Percentiles rank a stretch among this genome's conserved stretches.
Evolutionary conservation across 768 basidiomycete species (phyloP).

Genomic region (Russula sp.): DNA sequence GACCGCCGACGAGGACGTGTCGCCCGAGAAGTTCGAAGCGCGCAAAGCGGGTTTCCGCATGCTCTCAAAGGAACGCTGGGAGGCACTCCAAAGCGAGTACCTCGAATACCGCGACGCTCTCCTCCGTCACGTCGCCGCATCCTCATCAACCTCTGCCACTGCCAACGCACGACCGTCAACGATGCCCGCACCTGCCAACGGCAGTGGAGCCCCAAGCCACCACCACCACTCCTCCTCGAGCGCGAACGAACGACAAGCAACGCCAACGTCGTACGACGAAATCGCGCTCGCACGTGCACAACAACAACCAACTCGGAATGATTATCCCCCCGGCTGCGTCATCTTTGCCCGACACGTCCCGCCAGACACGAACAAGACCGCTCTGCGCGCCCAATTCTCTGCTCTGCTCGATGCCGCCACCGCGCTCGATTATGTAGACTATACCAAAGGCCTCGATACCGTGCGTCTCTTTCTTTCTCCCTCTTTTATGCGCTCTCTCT

Average conservation of each 20-base stretch:
- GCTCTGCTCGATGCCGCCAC: constrained; percentile 36
- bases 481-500: too few relatives aligned
- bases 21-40: constrained; percentile 35
- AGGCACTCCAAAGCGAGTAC: constrained; percentile 59
- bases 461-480: constrained; percentile 33
- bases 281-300: too few relatives aligned
- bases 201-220: too few relatives aligned
- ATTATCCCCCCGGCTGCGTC: constrained; percentile 51
- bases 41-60: constrained; percentile 51
- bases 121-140: constrained; percentile 30
- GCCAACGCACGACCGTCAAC: not conserved
- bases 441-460: constrained; percentile 65
- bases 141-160: not conserved
- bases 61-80: constrained; percentile 54
- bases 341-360: constrained; percentile 67
- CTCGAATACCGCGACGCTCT: constrained; percentile 51
- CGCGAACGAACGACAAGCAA: too few relatives aligned
- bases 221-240: too few relatives aligned
- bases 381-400: constrained; percentile 53
- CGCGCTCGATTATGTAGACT: constrained; percentile 73
- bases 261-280: too few relatives aligned
- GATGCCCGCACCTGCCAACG: not conserved
- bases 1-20: not conserved
- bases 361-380: constrained; percentile 74
- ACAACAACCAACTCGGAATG: too few relatives aligned